Evolutionary conservation across 495 filamentous ascomycete species (phyloP).

Genomic region (Penicillium steckii): DNA sequence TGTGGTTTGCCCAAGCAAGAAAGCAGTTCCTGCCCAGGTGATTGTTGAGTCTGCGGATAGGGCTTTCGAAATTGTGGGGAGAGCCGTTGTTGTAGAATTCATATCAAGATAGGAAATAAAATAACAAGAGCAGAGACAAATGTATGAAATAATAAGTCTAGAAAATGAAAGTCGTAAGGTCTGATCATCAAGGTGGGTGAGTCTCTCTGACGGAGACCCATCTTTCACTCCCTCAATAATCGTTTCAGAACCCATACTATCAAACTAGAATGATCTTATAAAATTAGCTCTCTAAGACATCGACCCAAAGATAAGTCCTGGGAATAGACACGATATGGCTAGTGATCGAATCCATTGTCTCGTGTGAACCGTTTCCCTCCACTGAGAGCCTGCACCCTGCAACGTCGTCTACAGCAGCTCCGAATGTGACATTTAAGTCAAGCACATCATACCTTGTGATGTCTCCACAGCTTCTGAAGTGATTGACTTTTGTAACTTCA

Average conservation of each 20-base stretch:
- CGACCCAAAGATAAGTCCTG: neutral
- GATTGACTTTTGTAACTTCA: neutral
- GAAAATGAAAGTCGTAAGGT: conserved; percentile 51
- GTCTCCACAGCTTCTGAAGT: neutral
- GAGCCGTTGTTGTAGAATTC: conserved; percentile 53
- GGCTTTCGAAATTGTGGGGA: conserved; percentile 56
- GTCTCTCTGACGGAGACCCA: neutral
- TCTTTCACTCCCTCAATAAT: neutral
- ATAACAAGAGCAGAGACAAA: conserved; percentile 46
- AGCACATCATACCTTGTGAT: neutral
- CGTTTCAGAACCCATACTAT: neutral
- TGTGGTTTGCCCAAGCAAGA: conserved; percentile 64
- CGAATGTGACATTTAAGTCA: neutral
- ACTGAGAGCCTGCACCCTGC: too few relatives aligned
- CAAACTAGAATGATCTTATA: neutral
- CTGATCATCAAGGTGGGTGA: conserved; percentile 32
- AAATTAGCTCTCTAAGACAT: neutral
- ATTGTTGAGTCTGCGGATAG: conserved; percentile 55
- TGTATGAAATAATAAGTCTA: conserved; percentile 50
- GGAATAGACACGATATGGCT: neutral
- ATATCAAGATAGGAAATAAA: conserved; percentile 60
- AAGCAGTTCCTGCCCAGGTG: conserved; percentile 70
- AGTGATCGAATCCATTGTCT: too few relatives aligned
- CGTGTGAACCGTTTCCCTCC: too few relatives aligned
- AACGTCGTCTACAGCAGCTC: neutral